A percentile compares a stretch with the other conserved stretches of the same genome.
Evolutionary conservation across 1,139 yeast genomes (phyloP).

Genomic region (Yamadazyma sp.): DNA sequence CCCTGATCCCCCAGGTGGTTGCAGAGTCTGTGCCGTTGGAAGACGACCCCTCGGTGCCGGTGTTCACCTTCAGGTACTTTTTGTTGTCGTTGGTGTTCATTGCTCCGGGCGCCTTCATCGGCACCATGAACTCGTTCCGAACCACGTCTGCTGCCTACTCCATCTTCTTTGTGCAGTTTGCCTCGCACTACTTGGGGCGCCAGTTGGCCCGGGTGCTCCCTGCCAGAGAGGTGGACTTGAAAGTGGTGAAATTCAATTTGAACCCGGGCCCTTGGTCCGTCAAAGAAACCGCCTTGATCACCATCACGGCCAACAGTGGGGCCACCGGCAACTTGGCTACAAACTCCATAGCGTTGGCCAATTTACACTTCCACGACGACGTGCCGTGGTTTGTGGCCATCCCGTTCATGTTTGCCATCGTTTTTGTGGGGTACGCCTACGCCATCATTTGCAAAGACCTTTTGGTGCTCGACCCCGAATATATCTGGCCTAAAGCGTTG

Average conservation of each 20-base stretch:
- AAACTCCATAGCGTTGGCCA: constrained; percentile 40
- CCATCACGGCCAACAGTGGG: constrained; percentile 46
- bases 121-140: constrained; percentile 47
- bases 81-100: constrained; percentile 38
- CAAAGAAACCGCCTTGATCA: constrained; percentile 44
- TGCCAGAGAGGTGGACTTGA: constrained; percentile 3
- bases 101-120: constrained; percentile 49
- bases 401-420: constrained; percentile 46
- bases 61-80: constrained; percentile 43
- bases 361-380: constrained; percentile 33
- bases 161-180: constrained; percentile 46
- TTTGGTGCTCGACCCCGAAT: constrained; percentile 43
- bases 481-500: constrained; percentile 47
- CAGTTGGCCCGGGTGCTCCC: constrained; percentile 28
- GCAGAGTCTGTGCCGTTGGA: constrained; percentile 34
- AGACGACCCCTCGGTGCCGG: constrained; percentile 36
- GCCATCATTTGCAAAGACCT: constrained; percentile 45
- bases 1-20: constrained; percentile 26
- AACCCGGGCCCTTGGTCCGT: constrained; percentile 52
- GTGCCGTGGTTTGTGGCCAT: constrained; percentile 33
- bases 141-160: constrained; percentile 50
- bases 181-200: constrained; percentile 43
- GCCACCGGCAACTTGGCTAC: constrained; percentile 50
- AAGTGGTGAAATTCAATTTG: constrained; percentile 7
- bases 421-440: constrained; percentile 48